A percentile compares a stretch with the other conserved stretches of the same genome.
Conservation (phyloP, 331 rosid species). For the Malus hybrid region DNA sequence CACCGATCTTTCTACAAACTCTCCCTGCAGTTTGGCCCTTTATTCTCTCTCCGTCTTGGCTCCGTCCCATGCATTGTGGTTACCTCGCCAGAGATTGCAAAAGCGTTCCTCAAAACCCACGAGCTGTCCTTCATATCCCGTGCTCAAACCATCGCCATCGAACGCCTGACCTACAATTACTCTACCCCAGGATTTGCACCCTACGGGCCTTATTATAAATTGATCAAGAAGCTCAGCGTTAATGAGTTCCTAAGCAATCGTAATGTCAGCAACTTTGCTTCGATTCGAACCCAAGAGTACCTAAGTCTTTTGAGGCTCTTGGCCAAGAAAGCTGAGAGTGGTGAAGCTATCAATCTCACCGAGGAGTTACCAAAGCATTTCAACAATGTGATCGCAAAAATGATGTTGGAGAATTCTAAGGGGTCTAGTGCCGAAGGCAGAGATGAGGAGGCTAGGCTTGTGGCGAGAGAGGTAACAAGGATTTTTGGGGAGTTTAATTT, state of each 20-base stretch:
- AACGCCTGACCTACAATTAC: constrained; percentile 27
- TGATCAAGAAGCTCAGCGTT: constrained; percentile 37
- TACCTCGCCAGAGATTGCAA: constrained; percentile 31
- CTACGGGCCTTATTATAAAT: constrained; percentile 43
- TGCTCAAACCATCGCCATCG: constrained; percentile 12
- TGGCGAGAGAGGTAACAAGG: constrained; percentile 27
- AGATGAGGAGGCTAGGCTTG: constrained; percentile 28
- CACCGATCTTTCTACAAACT: constrained; percentile 43
- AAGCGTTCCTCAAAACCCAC: constrained; percentile 40
- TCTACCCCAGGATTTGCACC: constrained; percentile 26
- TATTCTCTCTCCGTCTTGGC: constrained; percentile 41
- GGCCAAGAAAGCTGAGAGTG: constrained; percentile 10
- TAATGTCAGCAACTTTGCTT: constrained; percentile 12
- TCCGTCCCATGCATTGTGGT: constrained; percentile 26
- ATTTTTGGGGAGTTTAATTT: constrained; percentile 40
- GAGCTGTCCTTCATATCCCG: constrained; percentile 36
- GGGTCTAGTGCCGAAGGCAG: background rate
- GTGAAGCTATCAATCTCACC: constrained; percentile 23
- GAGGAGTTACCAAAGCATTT: constrained; percentile 37
- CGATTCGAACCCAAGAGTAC: constrained; percentile 21
- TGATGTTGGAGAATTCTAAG: constrained; percentile 25
- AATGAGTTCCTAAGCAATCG: constrained; percentile 37
- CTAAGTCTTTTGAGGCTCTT: constrained; percentile 4
- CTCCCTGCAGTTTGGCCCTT: constrained; percentile 34
- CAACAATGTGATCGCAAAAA: constrained; percentile 30